Base-by-base conservation (phyloP, 2,329 filamentous ascomycete species). In the Cercospora nicotianae region DNA sequence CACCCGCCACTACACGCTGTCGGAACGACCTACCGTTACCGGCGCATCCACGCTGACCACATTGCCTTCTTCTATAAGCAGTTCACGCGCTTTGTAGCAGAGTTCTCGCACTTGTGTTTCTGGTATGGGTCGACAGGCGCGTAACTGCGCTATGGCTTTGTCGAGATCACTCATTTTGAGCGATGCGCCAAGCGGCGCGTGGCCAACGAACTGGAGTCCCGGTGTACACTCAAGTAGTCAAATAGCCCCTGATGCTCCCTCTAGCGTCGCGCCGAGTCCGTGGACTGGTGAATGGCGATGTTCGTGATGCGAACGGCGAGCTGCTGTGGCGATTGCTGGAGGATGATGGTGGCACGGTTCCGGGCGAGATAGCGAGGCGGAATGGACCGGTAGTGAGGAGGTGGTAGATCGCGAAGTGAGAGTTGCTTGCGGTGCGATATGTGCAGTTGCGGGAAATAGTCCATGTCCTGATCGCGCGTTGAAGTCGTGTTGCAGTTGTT, bases 41-140 rank as follows among this genome's bases (percentile, higher is more conserved):
- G 94, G 94, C 69, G 94, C 94, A 78, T 94, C 91, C 70, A 99
- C 94, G 18, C 91, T 93, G 72, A 98, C 94, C 61, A 98, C 94
- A 79, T 99, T 98, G 72, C 93, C 94, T 83, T 99, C 95, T 81
- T 98, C 95, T 70, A 99, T 97, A 72, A 99, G 83, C 64, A 99
- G 87, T 83, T 99, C 95, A 72, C 95, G 89, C 63, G 95, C 95
- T 79, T 97, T 97, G 85, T 97, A 94, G 82, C 95, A 98, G 75
- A 99, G 87, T 82, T 99, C 94, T 78, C 94, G 91, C 69, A 99
- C 96, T 83, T 98, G 92, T 48, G 90, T 86, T 83, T 99, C 95
- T 70, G 95, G 94, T 74, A 99, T 99, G 65, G 94, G 94, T 70
- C 94, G 92, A 82, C 95, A 99, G 78, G 93, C 91, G 84, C 95